Evolutionary conservation across 2,329 filamentous ascomycete species (phyloP), one percentile per base, ranked within the genome.

Genomic region (Fusarium poae): DNA sequence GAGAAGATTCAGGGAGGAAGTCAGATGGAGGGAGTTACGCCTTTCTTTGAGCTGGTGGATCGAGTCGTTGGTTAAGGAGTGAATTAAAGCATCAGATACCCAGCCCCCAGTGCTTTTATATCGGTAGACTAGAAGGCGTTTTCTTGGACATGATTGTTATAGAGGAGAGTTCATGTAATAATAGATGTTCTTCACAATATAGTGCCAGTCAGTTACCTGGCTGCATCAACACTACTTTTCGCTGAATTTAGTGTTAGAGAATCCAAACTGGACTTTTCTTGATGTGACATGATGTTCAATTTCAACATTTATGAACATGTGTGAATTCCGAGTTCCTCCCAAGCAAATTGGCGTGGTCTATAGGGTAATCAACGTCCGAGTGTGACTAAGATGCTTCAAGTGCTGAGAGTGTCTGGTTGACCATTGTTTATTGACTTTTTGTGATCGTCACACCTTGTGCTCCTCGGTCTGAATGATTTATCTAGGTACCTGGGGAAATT

Each of bases 1-100:
- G 59, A 27, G 70, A 74, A 34, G 62, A 68, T 25, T 72, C 71
- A 13, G 49, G 52, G 16, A 62, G 46, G 42, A 67, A 61, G 35
- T 74, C 71, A 5, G 65, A 73, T 18, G 62, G 64, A 25, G 71
- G 68, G 11, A 75, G 68, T 32, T 70, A 75, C 53, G 73, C 70
- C 6, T 75, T 75, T 49, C 48, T 75, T n/a, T 75, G 55, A 67
- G 40, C 10, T 27, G 39, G 23, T 29, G 43, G 29, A 52, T 21
- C 25, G 8, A 6, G 29, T 39, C 30, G 16, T 45, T 18, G 30
- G 20, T 23, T 20, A 35, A 34, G 21, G 32, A 21, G 42, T 11
- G 42, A 27, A 23, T 44, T 57, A 39, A 42, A 55, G 30, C 40
- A 57, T 50, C 45, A 52, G 49, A 69, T 68, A 68, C 65, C 65